Base-by-base conservation (phyloP, 2,329 filamentous ascomycete genomes). In the Cercospora canescens region DNA sequence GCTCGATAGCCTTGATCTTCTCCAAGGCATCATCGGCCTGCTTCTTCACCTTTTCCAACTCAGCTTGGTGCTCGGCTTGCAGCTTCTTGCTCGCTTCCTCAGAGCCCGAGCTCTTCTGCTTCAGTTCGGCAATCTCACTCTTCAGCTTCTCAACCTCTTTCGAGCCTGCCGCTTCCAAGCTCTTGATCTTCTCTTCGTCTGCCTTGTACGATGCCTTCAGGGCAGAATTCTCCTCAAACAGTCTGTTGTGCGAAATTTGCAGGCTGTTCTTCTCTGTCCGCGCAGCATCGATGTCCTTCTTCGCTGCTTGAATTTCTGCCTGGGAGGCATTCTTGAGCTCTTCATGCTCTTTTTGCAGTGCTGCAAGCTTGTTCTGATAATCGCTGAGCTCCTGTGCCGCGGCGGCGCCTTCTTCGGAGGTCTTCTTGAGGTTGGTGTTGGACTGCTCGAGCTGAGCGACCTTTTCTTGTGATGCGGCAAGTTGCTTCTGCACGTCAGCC, bases 231-330 rank as follows among this genome's bases (percentile, higher is more conserved):
- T 70, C 69, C 60, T 70, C 69, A 64, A 70, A 70, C 26, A 64
- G 67, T 67, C 66, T 69, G 69, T 70, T 70, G 67, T 70, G 69
- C 67, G 69, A 68, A 26, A 70, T 66, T 59, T 68, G 67, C 37
- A 70, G 67, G 50, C 64, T 60, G 37, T 66, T 66, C 57, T 70
- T 68, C 35, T 68, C 64, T 54, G 69, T 63, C 32, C 68, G 67
- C 28, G 66, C 65, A 37, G 68, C 59, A 16, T 68, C 68, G 41
- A 70, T 64, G 28, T 70, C 65, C 56, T 66, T 63, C 67, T 69
- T 62, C 32, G 67, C 61, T n/a, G 67, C 64, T 35, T 57, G 58
- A n/a, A 69, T 57, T 12, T 61, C 56, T 16, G 61, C 61, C 16
- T 70, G 56, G n/a, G 67, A 69, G 14, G 45, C 63, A 34, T 57